Conservation (phyloP, 371 early-diverging fungal genomes). For the Actinomortierella wolfii region DNA sequence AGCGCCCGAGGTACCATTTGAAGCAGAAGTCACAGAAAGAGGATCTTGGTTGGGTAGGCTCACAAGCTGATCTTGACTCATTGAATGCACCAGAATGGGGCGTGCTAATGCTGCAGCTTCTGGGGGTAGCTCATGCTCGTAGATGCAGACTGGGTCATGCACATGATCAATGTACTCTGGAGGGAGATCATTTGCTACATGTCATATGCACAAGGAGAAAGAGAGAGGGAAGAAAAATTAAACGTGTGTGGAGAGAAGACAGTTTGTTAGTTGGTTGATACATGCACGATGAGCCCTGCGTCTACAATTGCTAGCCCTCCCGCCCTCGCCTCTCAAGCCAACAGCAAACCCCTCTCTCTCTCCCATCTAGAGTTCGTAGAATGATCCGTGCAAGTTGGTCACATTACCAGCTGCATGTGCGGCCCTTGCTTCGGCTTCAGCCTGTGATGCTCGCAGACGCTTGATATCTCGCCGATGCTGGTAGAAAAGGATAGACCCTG, state of each 20-base stretch:
- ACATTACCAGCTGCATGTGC: conserved; percentile 27
- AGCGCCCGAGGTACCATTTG: background rate
- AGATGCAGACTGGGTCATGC: conserved; percentile 39
- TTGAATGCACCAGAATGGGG: conserved; percentile 40
- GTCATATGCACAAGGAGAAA: background rate
- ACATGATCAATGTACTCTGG: conserved; percentile 30
- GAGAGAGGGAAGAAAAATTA: background rate
- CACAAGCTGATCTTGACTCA: conserved; percentile 3
- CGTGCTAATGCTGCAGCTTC: conserved; percentile 14
- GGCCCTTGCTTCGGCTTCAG: conserved; percentile 7
- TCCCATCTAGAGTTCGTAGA: too few relatives aligned
- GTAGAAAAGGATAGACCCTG: conserved; percentile 14
- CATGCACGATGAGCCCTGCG: background rate
- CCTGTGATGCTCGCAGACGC: background rate
- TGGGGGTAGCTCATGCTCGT: conserved; percentile 35
- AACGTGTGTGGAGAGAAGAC: background rate
- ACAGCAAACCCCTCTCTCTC: too few relatives aligned
- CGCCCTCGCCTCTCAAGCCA: too few relatives aligned
- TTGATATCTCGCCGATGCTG: conserved; percentile 14
- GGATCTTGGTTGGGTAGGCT: conserved; percentile 26
- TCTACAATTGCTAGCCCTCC: background rate
- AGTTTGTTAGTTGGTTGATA: background rate
- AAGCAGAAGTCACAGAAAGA: conserved; percentile 1
- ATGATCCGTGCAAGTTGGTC: background rate
- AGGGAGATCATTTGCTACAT: conserved; percentile 19